These are phyloP conservation scores for Tuctoria greenei DNA, from an alignment of 176 grass and related monocot genomes.

Conservation along the genomic window DNA sequence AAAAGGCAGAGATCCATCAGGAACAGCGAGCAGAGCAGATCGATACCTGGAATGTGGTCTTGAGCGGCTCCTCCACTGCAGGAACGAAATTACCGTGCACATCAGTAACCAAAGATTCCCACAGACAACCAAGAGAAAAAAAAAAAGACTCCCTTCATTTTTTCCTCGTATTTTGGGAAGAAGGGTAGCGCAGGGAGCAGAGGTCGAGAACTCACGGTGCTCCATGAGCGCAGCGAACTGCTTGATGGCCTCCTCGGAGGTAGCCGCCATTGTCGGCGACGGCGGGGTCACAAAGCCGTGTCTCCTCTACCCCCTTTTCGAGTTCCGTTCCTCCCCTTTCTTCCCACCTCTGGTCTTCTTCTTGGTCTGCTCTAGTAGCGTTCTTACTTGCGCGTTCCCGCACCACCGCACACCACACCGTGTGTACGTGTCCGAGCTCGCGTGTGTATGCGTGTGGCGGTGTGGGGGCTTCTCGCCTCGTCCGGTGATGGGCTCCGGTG, in stretches of 20 bases:
- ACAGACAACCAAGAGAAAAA: background rate
- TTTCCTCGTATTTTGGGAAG: background rate
- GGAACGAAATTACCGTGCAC: slow-evolving; percentile 28
- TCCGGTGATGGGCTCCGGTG: background rate
- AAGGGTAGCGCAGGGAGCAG: background rate
- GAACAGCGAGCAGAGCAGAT: slow-evolving; percentile 35
- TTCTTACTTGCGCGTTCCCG: slow-evolving; percentile 15
- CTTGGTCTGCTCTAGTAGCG: background rate
- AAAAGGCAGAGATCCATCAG: slow-evolving; percentile 29
- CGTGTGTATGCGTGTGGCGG: background rate
- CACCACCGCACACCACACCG: background rate
- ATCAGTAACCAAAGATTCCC: slow-evolving; percentile 32
- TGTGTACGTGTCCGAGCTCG: background rate
- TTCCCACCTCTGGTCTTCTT: background rate
- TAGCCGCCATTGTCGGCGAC: slow-evolving; percentile 61
- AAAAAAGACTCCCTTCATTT: background rate
- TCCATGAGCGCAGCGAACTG: slow-evolving; percentile 78
- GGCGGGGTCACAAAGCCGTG: background rate
- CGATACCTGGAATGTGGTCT: slow-evolving; percentile 82
- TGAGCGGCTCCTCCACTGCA: slow-evolving; percentile 80
- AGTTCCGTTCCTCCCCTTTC: background rate
- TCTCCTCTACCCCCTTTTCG: slow-evolving; percentile 21
- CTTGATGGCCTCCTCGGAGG: slow-evolving; percentile 78
- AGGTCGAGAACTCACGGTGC: slow-evolving; percentile 48
- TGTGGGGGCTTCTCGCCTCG: background rate